These are phyloP conservation scores for Metschnikowia noctiluminum DNA, from an alignment of 805 yeast species.

Conservation along the genomic window DNA sequence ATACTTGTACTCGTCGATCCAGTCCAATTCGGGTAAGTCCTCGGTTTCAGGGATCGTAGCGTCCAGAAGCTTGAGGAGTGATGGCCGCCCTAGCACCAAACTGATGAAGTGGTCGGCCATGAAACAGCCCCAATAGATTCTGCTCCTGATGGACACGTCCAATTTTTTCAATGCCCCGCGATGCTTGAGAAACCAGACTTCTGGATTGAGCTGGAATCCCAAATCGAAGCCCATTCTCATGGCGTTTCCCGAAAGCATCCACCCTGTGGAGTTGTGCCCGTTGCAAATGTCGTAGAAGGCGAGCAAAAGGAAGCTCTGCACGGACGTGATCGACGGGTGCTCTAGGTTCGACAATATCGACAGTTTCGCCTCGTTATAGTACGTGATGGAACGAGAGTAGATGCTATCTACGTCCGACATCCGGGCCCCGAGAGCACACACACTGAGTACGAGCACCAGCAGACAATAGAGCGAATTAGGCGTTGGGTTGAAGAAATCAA, in stretches of 20 bases:
- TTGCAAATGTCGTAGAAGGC: conserved; percentile 62
- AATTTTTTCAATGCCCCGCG: conserved; percentile 40
- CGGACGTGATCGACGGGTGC: conserved; percentile 49
- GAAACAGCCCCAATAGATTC: conserved; percentile 67
- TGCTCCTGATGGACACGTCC: conserved; percentile 53
- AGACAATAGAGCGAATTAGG: conserved; percentile 53
- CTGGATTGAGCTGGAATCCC: conserved; percentile 61
- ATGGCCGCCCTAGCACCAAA: conserved; percentile 56
- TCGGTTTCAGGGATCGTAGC: conserved; percentile 59
- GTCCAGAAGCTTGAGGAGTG: conserved; percentile 51
- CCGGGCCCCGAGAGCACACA: conserved; percentile 58
- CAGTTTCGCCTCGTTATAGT: conserved; percentile 46
- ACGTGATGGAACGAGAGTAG: conserved; percentile 39
- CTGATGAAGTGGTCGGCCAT: conserved; percentile 63
- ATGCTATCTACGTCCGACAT: conserved; percentile 43
- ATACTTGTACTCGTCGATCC: conserved; percentile 59
- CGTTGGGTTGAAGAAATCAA: conserved; percentile 58
- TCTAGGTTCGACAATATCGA: conserved; percentile 40
- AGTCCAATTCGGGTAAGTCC: conserved; percentile 56
- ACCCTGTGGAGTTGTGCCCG: conserved; percentile 56
- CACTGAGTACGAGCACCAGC: conserved; percentile 48
- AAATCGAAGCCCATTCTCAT: conserved; percentile 63
- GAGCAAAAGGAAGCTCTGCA: conserved; percentile 55
- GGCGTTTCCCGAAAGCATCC: conserved; percentile 63
- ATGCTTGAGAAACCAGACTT: conserved; percentile 51